Evolutionary conservation across 345 rosid genomes (phyloP).

Genomic region (Linum tenue): DNA sequence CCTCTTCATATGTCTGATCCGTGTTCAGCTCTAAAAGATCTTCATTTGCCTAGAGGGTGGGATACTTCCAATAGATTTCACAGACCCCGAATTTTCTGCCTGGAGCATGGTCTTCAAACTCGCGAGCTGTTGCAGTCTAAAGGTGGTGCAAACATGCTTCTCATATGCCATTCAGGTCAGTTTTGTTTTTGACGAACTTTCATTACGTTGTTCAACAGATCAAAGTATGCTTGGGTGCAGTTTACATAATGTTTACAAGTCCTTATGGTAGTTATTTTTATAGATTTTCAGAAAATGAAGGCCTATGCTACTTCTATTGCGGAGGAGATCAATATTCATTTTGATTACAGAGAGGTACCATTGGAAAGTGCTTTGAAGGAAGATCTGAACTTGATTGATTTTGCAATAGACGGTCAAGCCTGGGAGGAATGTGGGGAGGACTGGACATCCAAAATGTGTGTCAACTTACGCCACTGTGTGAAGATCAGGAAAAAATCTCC

Average conservation of each 20-base stretch:
- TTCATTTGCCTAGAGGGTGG: conserved; percentile 32
- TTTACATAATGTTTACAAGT: background rate
- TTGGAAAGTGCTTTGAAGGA: conserved; percentile 52
- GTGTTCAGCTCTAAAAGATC: conserved; percentile 25
- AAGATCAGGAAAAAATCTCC: conserved; percentile 67
- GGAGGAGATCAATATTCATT: conserved; percentile 56
- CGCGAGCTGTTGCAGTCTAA: conserved; percentile 55
- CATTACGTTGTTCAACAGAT: background rate
- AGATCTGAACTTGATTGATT: conserved; percentile 73
- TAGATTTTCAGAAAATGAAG: conserved; percentile 87
- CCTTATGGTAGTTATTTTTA: conserved; percentile 13
- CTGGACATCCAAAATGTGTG: conserved; percentile 83
- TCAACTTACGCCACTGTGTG: conserved; percentile 70
- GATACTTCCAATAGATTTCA: conserved; percentile 38
- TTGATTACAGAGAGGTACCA: conserved; percentile 52
- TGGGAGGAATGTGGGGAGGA: conserved; percentile 48
- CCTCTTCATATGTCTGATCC: conserved; percentile 10
- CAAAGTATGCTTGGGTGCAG: background rate
- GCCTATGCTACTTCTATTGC: conserved; percentile 73
- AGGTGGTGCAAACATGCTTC: conserved; percentile 77
- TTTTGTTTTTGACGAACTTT: background rate
- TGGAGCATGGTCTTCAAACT: conserved; percentile 78
- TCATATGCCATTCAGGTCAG: conserved; percentile 95
- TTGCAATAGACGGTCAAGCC: conserved; percentile 69
- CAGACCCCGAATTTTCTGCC: conserved; percentile 92